phyloP scores from a whole-genome alignment of 2,329 filamentous ascomycete species.

The Penicillium sp. region DNA sequence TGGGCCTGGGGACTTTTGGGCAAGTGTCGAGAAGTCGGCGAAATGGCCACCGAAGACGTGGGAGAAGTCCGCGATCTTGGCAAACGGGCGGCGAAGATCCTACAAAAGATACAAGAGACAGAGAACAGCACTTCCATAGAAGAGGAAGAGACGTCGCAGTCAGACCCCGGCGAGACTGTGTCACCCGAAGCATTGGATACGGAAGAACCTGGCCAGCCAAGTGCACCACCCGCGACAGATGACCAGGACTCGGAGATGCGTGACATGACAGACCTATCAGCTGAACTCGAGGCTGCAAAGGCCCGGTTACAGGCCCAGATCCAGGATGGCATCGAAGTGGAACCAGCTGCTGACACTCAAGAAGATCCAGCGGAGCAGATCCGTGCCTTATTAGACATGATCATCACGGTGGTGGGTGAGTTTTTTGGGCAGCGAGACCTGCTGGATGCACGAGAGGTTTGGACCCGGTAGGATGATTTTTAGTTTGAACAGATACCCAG shows the following conservation, averaged over 20 bases:
- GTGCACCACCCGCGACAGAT: not conserved
- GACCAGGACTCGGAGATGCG: conserved; percentile 14
- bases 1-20: conserved; percentile 86
- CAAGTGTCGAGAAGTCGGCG: conserved; percentile 65
- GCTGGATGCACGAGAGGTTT: conserved; percentile 62
- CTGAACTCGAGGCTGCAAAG: conserved; percentile 47
- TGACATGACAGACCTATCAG: conserved; percentile 14
- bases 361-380: conserved; percentile 26
- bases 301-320: conserved; percentile 43
- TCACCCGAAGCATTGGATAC: not conserved
- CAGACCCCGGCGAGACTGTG: conserved; percentile 1
- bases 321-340: conserved; percentile 4
- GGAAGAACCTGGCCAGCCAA: not conserved
- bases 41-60: conserved; percentile 69
- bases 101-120: conserved; percentile 43
- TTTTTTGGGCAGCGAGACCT: conserved; percentile 85
- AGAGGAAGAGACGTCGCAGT: conserved; percentile 13
- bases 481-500: not conserved
- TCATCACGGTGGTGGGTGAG: conserved; percentile 79
- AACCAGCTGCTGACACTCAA: conserved; percentile 10
- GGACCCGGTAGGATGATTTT: conserved; percentile 25
- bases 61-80: conserved; percentile 72
- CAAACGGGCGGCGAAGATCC: conserved; percentile 59
- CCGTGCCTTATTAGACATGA: conserved; percentile 80
- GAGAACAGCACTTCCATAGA: conserved; percentile 30